phyloP scores from a whole-genome alignment of 106 monocot species.

The Acorus gramineus region DNA sequence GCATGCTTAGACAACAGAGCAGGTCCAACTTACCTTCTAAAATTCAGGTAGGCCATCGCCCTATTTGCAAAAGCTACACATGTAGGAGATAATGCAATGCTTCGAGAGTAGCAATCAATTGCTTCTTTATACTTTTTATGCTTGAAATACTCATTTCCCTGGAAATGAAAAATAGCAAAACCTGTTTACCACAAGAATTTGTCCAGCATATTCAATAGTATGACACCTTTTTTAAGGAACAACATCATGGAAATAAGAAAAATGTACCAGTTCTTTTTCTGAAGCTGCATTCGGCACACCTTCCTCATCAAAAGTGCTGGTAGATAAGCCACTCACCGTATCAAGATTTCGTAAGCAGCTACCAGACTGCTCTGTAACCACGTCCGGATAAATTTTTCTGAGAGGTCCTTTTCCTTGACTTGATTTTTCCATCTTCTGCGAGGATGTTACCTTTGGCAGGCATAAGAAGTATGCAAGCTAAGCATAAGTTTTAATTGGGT shows the following conservation, averaged over 20 bases:
- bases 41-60: constrained; percentile 97
- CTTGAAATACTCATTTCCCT: constrained; percentile 99
- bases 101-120: constrained; percentile 93
- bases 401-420: constrained; percentile 9
- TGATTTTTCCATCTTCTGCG: constrained; percentile 6
- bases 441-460: neutral
- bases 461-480: no score
- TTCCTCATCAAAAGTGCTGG: constrained; percentile 30
- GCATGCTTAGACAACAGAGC: neutral
- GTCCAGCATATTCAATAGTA: neutral
- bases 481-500: no score
- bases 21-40: constrained; percentile 48
- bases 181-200: constrained; percentile 4
- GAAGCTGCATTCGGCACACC: constrained; percentile 58
- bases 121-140: constrained; percentile 70
- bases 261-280: constrained; percentile 77
- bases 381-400: constrained; percentile 19
- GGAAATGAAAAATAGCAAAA: constrained; percentile 3
- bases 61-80: constrained; percentile 94
- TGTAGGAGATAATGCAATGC: constrained; percentile 77
- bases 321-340: constrained; percentile 9
- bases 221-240: neutral
- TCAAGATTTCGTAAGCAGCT: constrained; percentile 23
- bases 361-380: constrained; percentile 13
- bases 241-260: neutral